Evolutionary conservation across 345 rosid species (phyloP), one percentile per base, ranked within the genome.

Genomic region (Litchi chinensis): DNA sequence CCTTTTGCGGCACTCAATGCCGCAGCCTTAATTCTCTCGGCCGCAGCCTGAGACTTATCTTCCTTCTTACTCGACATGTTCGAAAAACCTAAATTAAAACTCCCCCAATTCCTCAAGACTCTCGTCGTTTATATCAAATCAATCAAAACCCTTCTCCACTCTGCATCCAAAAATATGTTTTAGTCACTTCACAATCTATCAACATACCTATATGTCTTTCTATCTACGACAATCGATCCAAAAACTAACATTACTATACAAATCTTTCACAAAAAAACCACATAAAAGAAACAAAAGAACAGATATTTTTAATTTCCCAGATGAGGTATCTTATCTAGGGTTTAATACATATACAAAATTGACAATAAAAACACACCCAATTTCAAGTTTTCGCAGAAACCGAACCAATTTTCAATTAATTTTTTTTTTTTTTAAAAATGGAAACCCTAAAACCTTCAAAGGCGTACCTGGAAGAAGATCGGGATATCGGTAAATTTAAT

Each of bases 1-100:
- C 99, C 99, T 81, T 94, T 96, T 0, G 97, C 95, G 39, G 97
- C 98, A 44, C 77, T 93, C 79, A 94, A 79, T 50, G 99, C 91
- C 9, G 98, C 98, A 32, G 99, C 99, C 84, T 94, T 96, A 83
- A 96, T 94, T 77, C 92, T 87, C 10, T 93, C 99, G 0, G 97
- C 97, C 10, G 99, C 98, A 75, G 70, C 99, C 86, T 95, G 97
- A 83, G 89, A 71, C 80, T 96, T 93, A 80, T 96, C 92, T 73
- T 96, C 98, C 82, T 94, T 91, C 79, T 91, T 80, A 83, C 93
- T 89, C n/a, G 98, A 89, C 99, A 96, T 96, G 37, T 71, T 82
- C 72, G 65, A 75, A 73, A 73, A 32, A 56, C 60, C 44, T 18
- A 21, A 48, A 3, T 46, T 46, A 44, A 44, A 65, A 65, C 12